Evolutionary conservation across 2,329 filamentous ascomycete genomes (phyloP).

Genomic region (Neoascochyta sp.): DNA sequence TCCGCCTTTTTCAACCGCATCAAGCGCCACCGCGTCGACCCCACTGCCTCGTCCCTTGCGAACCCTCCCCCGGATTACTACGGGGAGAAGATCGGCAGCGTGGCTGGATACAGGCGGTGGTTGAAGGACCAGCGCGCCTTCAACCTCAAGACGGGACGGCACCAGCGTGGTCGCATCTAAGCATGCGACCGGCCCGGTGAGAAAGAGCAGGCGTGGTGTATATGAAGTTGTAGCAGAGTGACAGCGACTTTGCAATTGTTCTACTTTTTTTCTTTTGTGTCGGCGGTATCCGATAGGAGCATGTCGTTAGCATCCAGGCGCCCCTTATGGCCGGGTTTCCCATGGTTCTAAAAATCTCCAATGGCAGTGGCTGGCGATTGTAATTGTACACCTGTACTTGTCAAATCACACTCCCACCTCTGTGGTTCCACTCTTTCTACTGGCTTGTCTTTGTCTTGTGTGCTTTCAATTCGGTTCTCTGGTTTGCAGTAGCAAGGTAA

Average conservation of each 20-base stretch:
- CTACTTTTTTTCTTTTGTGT: constrained; percentile 6
- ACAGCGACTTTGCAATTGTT: background rate
- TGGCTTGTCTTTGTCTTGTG: no score
- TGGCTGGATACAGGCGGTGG: constrained; percentile 89
- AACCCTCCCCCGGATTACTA: constrained; percentile 98
- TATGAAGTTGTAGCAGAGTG: no score
- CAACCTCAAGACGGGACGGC: constrained; percentile 69
- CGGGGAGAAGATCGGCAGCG: constrained; percentile 95
- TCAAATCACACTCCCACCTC: constrained; percentile 9
- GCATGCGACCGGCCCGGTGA: constrained; percentile 12
- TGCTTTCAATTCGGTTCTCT: no score
- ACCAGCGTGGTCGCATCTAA: constrained; percentile 39
- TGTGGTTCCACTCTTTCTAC: constrained; percentile 2
- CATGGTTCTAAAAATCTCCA: constrained; percentile 7
- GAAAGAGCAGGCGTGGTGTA: constrained; percentile 2
- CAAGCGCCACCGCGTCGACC: constrained; percentile 89
- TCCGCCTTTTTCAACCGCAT: constrained; percentile 88
- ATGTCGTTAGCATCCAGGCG: constrained; percentile 5
- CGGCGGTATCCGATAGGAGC: constrained; percentile 3
- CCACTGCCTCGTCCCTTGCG: constrained; percentile 78
- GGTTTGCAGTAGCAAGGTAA: no score
- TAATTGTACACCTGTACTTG: constrained; percentile 14
- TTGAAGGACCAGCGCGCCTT: constrained; percentile 96
- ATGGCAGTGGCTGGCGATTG: constrained; percentile 9
- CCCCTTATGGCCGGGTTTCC: constrained; percentile 2